These are phyloP conservation scores for Phaeoacremonium minimum DNA, from an alignment of 2,329 filamentous ascomycete genomes.

Conservation along the genomic window DNA sequence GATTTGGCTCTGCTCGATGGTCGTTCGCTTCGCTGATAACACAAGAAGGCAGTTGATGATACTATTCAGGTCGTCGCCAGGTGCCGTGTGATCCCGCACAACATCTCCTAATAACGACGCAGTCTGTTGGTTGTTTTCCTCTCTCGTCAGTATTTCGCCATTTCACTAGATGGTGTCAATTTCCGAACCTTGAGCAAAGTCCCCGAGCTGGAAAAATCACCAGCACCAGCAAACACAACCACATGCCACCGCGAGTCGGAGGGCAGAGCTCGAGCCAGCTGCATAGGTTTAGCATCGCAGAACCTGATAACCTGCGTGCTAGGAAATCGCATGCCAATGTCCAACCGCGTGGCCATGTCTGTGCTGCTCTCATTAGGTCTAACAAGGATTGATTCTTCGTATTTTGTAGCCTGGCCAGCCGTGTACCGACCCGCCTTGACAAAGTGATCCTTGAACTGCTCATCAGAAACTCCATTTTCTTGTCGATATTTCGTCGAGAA, in stretches of 20 bases:
- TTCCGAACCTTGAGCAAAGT: no score
- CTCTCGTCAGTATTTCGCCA: no score
- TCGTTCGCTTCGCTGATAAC: conserved; percentile 38
- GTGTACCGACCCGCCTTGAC: conserved; percentile 54
- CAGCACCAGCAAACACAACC: conserved; percentile 52
- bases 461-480: conserved; percentile 29
- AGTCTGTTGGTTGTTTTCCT: no score
- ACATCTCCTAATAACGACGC: no score
- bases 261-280: conserved; percentile 43
- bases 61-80: conserved; percentile 40
- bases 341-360: not conserved
- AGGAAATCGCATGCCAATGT: conserved; percentile 50
- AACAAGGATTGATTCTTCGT: conserved; percentile 44
- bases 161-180: no score
- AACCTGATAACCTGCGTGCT: conserved; percentile 56
- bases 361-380: conserved; percentile 5
- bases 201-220: no score
- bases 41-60: conserved; percentile 55
- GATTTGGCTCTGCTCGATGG: conserved; percentile 47
- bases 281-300: conserved; percentile 54
- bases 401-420: conserved; percentile 53
- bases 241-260: conserved; percentile 40
- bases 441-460: conserved; percentile 53
- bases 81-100: no score
- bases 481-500: conserved; percentile 36